These are phyloP conservation scores for Cordyceps fumosorosea DNA, from an alignment of 2,329 filamentous ascomycete genomes.

Conservation along the genomic window DNA sequence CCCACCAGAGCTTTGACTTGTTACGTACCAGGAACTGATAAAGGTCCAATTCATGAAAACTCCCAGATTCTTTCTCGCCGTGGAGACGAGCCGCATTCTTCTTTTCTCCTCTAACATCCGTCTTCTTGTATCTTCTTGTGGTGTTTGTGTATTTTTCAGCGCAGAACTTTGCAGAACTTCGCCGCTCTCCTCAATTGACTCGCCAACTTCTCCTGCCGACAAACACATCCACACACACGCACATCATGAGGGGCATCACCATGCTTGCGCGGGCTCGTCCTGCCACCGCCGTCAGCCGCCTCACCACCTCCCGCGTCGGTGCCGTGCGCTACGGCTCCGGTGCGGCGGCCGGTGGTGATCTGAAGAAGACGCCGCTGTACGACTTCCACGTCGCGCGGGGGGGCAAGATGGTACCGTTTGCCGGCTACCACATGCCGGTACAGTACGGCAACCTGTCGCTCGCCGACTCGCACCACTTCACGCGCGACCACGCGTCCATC, in stretches of 20 bases:
- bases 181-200: conserved; percentile 18
- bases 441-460: conserved; percentile 76
- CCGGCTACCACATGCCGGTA: conserved; percentile 86
- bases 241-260: conserved; percentile 26
- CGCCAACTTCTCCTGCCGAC: background rate
- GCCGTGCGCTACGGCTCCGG: conserved; percentile 24
- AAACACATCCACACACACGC: background rate
- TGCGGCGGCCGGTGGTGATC: conserved; percentile 24
- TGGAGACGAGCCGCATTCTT: background rate
- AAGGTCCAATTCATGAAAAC: conserved; percentile 12
- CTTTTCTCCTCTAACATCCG: conserved; percentile 12
- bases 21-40: conserved; percentile 15
- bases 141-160: conserved; percentile 3
- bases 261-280: conserved; percentile 25
- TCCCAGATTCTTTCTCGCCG: conserved; percentile 11
- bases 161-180: background rate
- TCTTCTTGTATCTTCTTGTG: conserved; percentile 8
- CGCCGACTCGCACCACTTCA: conserved; percentile 82
- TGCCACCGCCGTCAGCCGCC: conserved; percentile 21
- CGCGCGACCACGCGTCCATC: conserved; percentile 76
- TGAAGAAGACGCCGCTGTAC: conserved; percentile 66
- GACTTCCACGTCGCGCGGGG: conserved; percentile 71
- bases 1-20: conserved; percentile 17
- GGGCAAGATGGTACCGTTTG: conserved; percentile 95
- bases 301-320: conserved; percentile 15